Evolutionary conservation across 768 basidiomycete genomes (phyloP).

Genomic region (Amanita subjunquillea): DNA sequence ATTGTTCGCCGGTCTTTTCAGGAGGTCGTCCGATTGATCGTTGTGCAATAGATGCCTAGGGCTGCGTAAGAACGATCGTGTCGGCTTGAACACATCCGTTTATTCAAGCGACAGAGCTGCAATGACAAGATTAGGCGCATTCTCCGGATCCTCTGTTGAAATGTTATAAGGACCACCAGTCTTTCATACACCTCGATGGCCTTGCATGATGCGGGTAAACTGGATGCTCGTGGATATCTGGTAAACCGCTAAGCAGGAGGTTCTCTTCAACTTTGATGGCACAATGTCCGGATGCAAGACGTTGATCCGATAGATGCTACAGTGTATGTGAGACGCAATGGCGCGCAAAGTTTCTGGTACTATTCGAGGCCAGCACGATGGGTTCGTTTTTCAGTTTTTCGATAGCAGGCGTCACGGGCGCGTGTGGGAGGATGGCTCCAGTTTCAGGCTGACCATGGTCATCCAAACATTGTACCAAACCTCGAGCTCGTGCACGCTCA

Average conservation of each 20-base stretch:
- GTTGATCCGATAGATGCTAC: neutral
- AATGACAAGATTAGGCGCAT: constrained; percentile 22
- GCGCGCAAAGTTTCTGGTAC: constrained; percentile 74
- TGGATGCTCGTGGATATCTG: constrained; percentile 29
- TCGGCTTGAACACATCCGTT: constrained; percentile 48
- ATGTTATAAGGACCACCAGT: constrained; percentile 16
- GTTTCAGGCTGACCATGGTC: too few species aligned
- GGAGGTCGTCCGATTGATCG: constrained; percentile 53
- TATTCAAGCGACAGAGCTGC: neutral
- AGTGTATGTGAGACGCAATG: constrained; percentile 35
- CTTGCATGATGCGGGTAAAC: constrained; percentile 23
- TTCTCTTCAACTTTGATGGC: constrained; percentile 19
- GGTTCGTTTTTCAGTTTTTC: constrained; percentile 67
- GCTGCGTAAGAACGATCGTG: too few species aligned
- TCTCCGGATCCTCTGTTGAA: constrained; percentile 21
- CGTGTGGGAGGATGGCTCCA: constrained; percentile 56
- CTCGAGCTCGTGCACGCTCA: too few species aligned
- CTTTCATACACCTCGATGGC: constrained; percentile 27
- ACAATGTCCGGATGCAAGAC: constrained; percentile 29
- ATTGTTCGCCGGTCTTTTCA: constrained; percentile 84
- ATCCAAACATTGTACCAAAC: too few species aligned
- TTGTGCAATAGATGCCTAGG: constrained; percentile 43
- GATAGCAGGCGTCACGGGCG: constrained; percentile 48
- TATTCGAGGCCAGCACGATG: constrained; percentile 79
- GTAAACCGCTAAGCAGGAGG: neutral